Percentiles rank a stretch among this genome's conserved stretches.
Evolutionary conservation across 1,284 basidiomycete species (phyloP).

Genomic region (Hypsizygus ulmarius): DNA sequence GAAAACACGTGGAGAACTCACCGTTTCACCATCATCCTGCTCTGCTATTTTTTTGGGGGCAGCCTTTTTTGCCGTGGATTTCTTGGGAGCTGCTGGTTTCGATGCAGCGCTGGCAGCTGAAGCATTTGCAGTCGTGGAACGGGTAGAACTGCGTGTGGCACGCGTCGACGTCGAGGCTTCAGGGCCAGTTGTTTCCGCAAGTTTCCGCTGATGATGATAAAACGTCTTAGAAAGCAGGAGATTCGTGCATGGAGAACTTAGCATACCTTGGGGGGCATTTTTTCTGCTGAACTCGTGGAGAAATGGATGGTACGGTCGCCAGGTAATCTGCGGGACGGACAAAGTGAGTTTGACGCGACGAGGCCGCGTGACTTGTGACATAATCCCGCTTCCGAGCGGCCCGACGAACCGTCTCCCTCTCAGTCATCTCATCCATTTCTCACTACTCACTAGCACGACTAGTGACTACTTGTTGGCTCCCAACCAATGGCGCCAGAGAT

Average conservation of each 20-base stretch:
- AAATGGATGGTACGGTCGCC: not conserved
- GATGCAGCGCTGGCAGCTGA: conserved; percentile 1
- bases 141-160: conserved; percentile 48
- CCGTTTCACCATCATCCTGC: conserved; percentile 9
- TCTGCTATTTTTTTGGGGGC: conserved; percentile 1
- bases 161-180: conserved; percentile 38
- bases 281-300: not conserved
- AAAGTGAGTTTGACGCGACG: conserved; percentile 8
- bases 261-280: conserved; percentile 42
- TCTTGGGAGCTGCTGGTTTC: conserved; percentile 8
- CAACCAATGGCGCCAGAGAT: conserved; percentile 45
- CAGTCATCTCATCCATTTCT: too few relatives aligned
- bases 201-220: conserved; percentile 37
- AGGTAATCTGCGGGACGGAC: conserved; percentile 2
- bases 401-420: conserved; percentile 12
- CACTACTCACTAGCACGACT: too few relatives aligned
- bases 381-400: conserved; percentile 3
- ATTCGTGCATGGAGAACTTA: conserved; percentile 7
- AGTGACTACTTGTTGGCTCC: too few relatives aligned
- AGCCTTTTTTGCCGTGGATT: conserved; percentile 7
- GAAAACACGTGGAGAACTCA: conserved; percentile 14
- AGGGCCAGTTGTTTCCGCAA: conserved; percentile 31
- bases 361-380: conserved; percentile 22
- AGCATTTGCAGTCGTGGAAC: conserved; percentile 24
- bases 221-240: not conserved